These are phyloP conservation scores for Tolypocladium nubicola DNA, from an alignment of 2,329 filamentous ascomycete genomes.

Conservation along the genomic window DNA sequence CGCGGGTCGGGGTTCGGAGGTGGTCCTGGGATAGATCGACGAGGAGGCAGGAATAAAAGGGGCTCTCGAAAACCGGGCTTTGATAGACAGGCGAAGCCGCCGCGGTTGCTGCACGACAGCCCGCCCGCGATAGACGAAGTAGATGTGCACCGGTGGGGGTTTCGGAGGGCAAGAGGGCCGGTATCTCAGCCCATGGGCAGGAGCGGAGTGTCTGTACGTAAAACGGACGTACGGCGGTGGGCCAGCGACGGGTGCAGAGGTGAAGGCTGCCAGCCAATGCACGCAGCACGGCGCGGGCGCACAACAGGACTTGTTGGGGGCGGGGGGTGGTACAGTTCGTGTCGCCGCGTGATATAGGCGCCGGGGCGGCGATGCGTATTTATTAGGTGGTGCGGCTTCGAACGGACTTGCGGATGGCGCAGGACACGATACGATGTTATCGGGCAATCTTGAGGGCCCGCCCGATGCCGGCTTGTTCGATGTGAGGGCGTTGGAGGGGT, in stretches of 20 bases:
- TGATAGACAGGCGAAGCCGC: constrained; percentile 14
- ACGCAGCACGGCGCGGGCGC: constrained; percentile 6
- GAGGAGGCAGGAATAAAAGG: neutral
- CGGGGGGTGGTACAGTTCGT: neutral
- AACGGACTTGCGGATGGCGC: neutral
- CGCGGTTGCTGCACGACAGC: constrained; percentile 11
- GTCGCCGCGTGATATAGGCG: neutral
- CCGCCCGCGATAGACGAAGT: constrained; percentile 6
- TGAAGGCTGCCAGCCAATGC: constrained; percentile 16
- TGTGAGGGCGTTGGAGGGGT: neutral
- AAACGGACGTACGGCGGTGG: constrained; percentile 22
- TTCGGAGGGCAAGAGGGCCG: neutral
- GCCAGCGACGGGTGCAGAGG: constrained; percentile 13
- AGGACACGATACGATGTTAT: neutral
- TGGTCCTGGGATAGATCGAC: constrained; percentile 4
- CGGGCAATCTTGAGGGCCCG: neutral
- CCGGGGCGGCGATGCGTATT: neutral
- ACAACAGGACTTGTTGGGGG: constrained; percentile 4
- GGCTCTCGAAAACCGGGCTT: constrained; percentile 4
- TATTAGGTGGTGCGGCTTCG: neutral
- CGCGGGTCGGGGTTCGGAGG: neutral
- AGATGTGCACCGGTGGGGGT: constrained; percentile 4
- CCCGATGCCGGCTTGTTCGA: neutral
- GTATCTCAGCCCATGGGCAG: constrained; percentile 6
- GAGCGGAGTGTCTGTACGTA: constrained; percentile 20